Conservation (phyloP, 106 monocot genomes). For the Dendrobium catenatum region DNA sequence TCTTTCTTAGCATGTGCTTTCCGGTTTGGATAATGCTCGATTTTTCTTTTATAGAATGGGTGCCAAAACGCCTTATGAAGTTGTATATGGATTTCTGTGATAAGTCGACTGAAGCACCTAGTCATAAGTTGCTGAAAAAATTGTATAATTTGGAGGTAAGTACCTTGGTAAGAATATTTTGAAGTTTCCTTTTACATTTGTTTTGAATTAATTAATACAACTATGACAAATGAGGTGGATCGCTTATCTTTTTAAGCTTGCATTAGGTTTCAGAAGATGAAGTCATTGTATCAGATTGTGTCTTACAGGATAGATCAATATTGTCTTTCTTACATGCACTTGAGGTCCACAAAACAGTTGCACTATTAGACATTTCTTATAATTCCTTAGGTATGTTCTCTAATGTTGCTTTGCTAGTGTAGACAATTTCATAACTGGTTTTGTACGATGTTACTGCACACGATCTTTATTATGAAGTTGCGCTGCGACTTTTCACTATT, state of each 20-base stretch:
- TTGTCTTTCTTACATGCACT: conserved; percentile 80
- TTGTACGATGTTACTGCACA: not conserved
- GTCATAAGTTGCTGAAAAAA: conserved; percentile 54
- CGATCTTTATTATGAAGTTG: not conserved
- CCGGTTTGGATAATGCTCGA: not conserved
- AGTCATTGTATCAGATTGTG: conserved; percentile 67
- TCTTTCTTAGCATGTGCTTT: not conserved
- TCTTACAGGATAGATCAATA: conserved; percentile 70
- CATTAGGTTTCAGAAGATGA: conserved; percentile 92
- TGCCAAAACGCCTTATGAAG: conserved; percentile 81
- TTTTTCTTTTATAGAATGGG: conserved; percentile 60
- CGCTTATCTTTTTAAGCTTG: not conserved
- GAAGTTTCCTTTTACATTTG: conserved; percentile 2
- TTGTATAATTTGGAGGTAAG: conserved; percentile 78
- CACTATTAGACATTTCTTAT: conserved; percentile 77
- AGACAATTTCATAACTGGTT: not conserved
- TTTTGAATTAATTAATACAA: not conserved
- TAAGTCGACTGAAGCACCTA: conserved; percentile 54
- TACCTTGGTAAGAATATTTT: not conserved
- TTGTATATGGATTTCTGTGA: conserved; percentile 61
- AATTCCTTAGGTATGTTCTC: conserved; percentile 64
- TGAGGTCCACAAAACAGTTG: conserved; percentile 63
- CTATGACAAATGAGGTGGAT: not conserved
- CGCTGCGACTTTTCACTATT: not conserved
- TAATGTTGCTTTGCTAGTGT: not conserved